These are phyloP conservation scores for Debaryomyces nepalensis DNA, from an alignment of 1,139 yeast species.

Conservation along the genomic window DNA sequence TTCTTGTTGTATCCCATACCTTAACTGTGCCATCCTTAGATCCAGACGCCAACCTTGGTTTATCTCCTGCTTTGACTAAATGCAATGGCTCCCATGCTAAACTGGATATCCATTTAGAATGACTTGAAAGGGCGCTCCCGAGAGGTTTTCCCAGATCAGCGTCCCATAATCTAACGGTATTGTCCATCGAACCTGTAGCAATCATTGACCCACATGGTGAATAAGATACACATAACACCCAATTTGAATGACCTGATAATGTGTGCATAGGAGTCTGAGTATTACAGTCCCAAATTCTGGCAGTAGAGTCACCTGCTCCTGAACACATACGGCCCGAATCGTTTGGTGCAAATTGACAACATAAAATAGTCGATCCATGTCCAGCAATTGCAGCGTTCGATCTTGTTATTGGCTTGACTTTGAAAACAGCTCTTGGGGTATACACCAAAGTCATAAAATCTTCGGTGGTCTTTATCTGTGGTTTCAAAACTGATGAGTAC, in stretches of 20 bases:
- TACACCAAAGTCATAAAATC: conserved; percentile 89
- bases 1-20: conserved; percentile 85
- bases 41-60: conserved; percentile 80
- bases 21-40: conserved; percentile 91
- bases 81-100: conserved; percentile 96
- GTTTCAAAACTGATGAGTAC: conserved; percentile 79
- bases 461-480: conserved; percentile 88
- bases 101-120: conserved; percentile 86
- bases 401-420: conserved; percentile 88
- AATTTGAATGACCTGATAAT: conserved; percentile 82
- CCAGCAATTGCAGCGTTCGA: conserved; percentile 94
- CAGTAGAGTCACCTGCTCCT: conserved; percentile 98
- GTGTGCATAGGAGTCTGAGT: conserved; percentile 90
- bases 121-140: conserved; percentile 81
- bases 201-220: conserved; percentile 89
- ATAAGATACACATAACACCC: conserved; percentile 95
- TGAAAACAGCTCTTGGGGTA: conserved; percentile 94
- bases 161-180: conserved; percentile 87
- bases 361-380: conserved; percentile 90
- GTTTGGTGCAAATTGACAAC: conserved; percentile 93
- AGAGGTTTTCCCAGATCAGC: conserved; percentile 71
- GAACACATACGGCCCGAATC: conserved; percentile 87
- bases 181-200: conserved; percentile 98
- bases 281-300: conserved; percentile 96
- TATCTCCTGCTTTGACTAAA: conserved; percentile 63